Percentiles rank a stretch among this genome's conserved stretches.
Conservation (phyloP, 2,329 filamentous ascomycete species). For the Stemphylium beticola region DNA sequence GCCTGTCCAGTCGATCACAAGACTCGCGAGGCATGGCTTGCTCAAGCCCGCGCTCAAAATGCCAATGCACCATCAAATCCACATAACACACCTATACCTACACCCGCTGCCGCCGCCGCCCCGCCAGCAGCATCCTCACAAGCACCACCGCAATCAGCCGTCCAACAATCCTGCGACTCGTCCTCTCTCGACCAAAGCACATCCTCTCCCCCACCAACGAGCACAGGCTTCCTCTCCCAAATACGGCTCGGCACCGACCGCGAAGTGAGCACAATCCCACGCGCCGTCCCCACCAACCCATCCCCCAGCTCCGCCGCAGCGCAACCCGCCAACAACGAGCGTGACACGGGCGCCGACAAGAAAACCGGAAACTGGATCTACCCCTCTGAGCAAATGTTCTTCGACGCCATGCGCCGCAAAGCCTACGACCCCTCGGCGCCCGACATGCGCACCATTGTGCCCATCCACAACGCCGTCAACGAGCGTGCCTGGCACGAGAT, state of each 20-base stretch:
- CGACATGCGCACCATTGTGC: conserved; percentile 91
- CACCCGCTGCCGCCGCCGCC: conserved; percentile 33
- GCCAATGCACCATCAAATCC: conserved; percentile 28
- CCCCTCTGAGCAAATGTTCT: conserved; percentile 96
- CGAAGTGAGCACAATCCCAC: conserved; percentile 50
- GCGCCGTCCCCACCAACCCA: conserved; percentile 35
- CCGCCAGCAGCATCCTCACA: conserved; percentile 13
- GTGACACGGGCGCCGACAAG: conserved; percentile 69
- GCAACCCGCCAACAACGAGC: conserved; percentile 73
- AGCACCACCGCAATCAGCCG: conserved; percentile 20
- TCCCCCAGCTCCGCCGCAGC: conserved; percentile 37
- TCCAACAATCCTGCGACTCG: conserved; percentile 48
- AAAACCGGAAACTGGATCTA: conserved; percentile 92
- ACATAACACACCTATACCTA: conserved; percentile 20
- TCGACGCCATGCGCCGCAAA: conserved; percentile 94
- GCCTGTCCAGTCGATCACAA: conserved; percentile 89
- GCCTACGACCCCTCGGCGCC: conserved; percentile 71
- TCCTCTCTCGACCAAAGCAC: conserved; percentile 43
- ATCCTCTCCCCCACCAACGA: conserved; percentile 26
- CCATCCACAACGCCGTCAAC: conserved; percentile 98
- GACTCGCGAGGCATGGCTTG: conserved; percentile 85
- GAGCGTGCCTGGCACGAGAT: conserved; percentile 96
- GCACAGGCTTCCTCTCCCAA: conserved; percentile 32
- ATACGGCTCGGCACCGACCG: conserved; percentile 52
- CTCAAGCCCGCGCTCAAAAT: conserved; percentile 63